These are phyloP conservation scores for Gracilaria vermiculophylla DNA, from an alignment of 23 red algal species.

Conservation along the genomic window DNA sequence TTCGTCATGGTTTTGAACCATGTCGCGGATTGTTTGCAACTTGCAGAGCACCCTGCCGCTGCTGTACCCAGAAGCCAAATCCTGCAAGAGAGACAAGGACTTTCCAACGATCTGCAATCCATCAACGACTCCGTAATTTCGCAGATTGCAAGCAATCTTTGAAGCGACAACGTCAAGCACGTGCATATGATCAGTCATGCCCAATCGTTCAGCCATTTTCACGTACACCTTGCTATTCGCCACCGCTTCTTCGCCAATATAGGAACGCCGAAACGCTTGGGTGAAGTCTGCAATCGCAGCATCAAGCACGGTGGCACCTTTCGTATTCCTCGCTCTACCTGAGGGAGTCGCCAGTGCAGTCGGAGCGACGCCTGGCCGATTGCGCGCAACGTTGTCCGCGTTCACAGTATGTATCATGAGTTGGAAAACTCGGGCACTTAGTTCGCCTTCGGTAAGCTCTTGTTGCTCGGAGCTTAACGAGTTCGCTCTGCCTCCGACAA, in stretches of 20 bases:
- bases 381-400: slow-evolving; percentile 51
- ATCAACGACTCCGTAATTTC: slow-evolving; percentile 66
- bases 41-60: slow-evolving; percentile 75
- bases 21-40: slow-evolving; percentile 66
- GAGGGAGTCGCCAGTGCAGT: slow-evolving; percentile 47
- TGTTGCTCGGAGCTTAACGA: slow-evolving; percentile 67
- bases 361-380: slow-evolving; percentile 14
- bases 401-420: slow-evolving; percentile 82
- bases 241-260: slow-evolving; percentile 86
- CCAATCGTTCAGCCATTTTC: slow-evolving; percentile 74
- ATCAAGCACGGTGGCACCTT: slow-evolving; percentile 66
- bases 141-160: slow-evolving; percentile 81
- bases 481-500: slow-evolving; percentile 64
- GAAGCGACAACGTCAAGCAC: slow-evolving; percentile 86
- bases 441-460: slow-evolving; percentile 80
- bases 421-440: slow-evolving; percentile 82
- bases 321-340: slow-evolving; percentile 47
- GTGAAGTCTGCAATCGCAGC: slow-evolving; percentile 86
- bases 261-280: slow-evolving; percentile 77
- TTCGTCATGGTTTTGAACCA: slow-evolving; percentile 80
- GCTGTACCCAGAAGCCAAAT: slow-evolving; percentile 75
- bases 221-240: slow-evolving; percentile 81
- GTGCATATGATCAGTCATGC: slow-evolving; percentile 80
- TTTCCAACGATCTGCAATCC: slow-evolving; percentile 70
- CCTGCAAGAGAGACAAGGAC: slow-evolving; percentile 67